Percentiles rank a stretch among this genome's conserved stretches.
Evolutionary conservation across 345 rosid genomes (phyloP).

Genomic region (Acer campestre): DNA sequence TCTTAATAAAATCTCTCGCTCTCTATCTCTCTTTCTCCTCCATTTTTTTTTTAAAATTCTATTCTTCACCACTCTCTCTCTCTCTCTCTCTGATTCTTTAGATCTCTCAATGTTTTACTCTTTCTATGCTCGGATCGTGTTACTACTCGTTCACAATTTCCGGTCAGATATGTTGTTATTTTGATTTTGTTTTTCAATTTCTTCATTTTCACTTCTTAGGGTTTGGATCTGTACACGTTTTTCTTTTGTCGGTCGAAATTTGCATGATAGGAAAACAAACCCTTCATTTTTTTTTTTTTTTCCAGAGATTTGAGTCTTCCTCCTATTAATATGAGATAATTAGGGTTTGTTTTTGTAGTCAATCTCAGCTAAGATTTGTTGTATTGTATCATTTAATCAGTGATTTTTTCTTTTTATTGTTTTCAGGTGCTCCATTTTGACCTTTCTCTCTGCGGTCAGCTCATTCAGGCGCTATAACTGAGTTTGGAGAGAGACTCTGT

Average conservation of each 20-base stretch:
- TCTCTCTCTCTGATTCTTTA: not conserved
- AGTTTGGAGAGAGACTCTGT: constrained; percentile 16
- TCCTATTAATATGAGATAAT: not conserved
- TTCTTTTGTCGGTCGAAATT: not conserved
- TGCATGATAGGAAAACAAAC: too few relatives aligned
- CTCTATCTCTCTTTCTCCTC: not conserved
- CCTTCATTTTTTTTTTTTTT: not conserved
- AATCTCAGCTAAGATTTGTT: not conserved
- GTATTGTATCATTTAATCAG: not conserved
- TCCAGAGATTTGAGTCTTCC: not conserved
- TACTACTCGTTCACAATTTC: constrained; percentile 30
- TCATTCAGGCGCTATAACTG: constrained; percentile 38
- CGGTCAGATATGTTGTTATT: constrained; percentile 26
- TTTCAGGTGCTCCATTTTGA: constrained; percentile 42
- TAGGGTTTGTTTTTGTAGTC: constrained; percentile 18
- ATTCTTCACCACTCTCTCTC: constrained; percentile 4
- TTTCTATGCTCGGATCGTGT: constrained; percentile 45
- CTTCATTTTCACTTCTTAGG: not conserved
- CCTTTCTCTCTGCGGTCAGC: constrained; percentile 33
- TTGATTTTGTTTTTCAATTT: not conserved
- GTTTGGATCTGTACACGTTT: not conserved
- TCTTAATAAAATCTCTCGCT: not conserved
- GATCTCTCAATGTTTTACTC: constrained; percentile 42
- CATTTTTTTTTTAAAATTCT: constrained; percentile 7
- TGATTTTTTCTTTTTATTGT: not conserved